Percentiles rank a stretch among this genome's conserved stretches.
Evolutionary conservation across 495 filamentous ascomycete genomes (phyloP).

Genomic region (Tuber magnatum): DNA sequence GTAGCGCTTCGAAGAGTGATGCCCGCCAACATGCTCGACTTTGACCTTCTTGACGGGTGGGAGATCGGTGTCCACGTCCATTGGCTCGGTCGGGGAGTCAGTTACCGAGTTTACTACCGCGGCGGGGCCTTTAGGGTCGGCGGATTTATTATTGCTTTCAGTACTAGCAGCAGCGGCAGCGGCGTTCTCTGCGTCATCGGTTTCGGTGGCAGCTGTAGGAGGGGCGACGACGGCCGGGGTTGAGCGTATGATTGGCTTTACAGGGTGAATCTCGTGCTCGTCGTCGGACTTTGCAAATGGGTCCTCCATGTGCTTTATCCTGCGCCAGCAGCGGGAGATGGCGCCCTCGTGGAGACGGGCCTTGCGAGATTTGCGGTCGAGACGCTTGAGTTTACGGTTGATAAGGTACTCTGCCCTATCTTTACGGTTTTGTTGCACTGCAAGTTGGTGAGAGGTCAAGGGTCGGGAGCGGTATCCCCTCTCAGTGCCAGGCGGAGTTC

Average conservation of each 20-base stretch:
- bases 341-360: slow-evolving; percentile 54
- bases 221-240: slow-evolving; percentile 18
- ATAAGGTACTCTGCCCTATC: slow-evolving; percentile 84
- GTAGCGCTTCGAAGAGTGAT: slow-evolving; percentile 22
- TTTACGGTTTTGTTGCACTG: slow-evolving; percentile 79
- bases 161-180: slow-evolving; percentile 16
- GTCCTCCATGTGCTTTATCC: slow-evolving; percentile 59
- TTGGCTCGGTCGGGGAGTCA: slow-evolving; percentile 15
- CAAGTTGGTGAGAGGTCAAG: slow-evolving; percentile 85
- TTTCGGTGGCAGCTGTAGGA: slow-evolving; percentile 13
- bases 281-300: slow-evolving; percentile 74
- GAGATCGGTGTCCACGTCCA: slow-evolving; percentile 8
- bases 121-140: neutral
- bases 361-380: slow-evolving; percentile 57
- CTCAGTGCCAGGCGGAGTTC: slow-evolving; percentile 49
- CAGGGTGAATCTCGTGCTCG: slow-evolving; percentile 45
- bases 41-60: slow-evolving; percentile 33
- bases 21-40: slow-evolving; percentile 23
- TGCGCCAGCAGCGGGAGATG: slow-evolving; percentile 60
- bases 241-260: slow-evolving; percentile 40
- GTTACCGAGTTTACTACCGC: neutral
- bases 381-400: slow-evolving; percentile 59
- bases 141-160: neutral
- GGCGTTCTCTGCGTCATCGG: slow-evolving; percentile 38
- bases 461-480: slow-evolving; percentile 57